Percentiles rank a stretch among this genome's conserved stretches.
Conservation (phyloP, 371 early-diverging fungal genomes). For the Capniomyces stellatus region DNA sequence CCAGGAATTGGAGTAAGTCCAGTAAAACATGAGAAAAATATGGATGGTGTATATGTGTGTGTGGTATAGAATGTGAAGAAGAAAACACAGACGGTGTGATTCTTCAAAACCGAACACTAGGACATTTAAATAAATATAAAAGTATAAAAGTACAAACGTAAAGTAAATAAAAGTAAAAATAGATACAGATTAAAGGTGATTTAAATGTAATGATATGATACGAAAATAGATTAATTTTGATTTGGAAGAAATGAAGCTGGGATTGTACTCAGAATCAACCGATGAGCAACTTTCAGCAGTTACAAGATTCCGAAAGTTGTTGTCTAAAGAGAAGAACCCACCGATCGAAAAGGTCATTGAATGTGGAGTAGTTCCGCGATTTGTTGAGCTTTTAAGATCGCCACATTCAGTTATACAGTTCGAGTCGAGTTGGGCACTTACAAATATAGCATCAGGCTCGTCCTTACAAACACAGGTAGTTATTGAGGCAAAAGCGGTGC, state of each 20-base stretch:
- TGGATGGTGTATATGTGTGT: too few relatives aligned
- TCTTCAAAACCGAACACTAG: too few relatives aligned
- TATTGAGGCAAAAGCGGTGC: constrained; percentile 87
- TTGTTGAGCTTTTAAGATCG: constrained; percentile 82
- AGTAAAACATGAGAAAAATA: too few relatives aligned
- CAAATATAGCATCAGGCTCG: constrained; percentile 99
- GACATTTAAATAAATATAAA: too few relatives aligned
- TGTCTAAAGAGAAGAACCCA: constrained; percentile 95
- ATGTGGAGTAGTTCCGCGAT: constrained; percentile 85
- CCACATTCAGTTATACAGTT: constrained; percentile 80
- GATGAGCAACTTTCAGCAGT: constrained; percentile 75
- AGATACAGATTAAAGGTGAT: too few relatives aligned
- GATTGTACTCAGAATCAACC: constrained; percentile 43
- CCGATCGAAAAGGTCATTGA: constrained; percentile 96
- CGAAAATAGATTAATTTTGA: not conserved
- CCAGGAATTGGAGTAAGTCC: too few relatives aligned
- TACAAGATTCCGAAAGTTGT: constrained; percentile 84
- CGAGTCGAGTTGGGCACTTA: constrained; percentile 99
- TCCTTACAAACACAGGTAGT: constrained; percentile 90
- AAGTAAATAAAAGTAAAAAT: too few relatives aligned
- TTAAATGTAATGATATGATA: too few relatives aligned
- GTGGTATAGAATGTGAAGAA: too few relatives aligned
- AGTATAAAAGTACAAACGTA: too few relatives aligned
- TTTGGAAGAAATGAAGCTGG: constrained; percentile 17
- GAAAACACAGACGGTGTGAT: too few relatives aligned